These are phyloP conservation scores for Cucumis sativus DNA, from an alignment of 306 rosid genomes.

Conservation along the genomic window DNA sequence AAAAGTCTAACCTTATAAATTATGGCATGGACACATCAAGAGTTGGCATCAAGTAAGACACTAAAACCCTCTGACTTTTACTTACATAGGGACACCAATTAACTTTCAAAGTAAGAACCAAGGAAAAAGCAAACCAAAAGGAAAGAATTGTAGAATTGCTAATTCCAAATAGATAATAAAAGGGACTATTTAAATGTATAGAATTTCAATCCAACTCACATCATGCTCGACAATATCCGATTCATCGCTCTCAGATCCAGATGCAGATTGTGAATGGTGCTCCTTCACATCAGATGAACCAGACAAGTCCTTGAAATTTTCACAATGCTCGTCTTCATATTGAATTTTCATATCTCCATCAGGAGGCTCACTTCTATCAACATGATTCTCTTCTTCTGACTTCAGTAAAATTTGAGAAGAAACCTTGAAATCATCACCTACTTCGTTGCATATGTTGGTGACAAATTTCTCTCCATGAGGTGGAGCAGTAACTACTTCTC, in stretches of 20 bases:
- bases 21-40: background rate
- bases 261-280: constrained; percentile 27
- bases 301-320: constrained; percentile 29
- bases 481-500: constrained; percentile 18
- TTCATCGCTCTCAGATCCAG: constrained; percentile 66
- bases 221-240: constrained; percentile 84
- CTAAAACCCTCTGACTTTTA: background rate
- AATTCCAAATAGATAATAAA: background rate
- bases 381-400: constrained; percentile 33
- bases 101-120: background rate
- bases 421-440: constrained; percentile 20
- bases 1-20: background rate
- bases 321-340: constrained; percentile 21
- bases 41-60: background rate
- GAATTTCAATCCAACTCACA: constrained; percentile 35
- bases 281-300: constrained; percentile 30
- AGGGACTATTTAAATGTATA: background rate
- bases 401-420: constrained; percentile 19
- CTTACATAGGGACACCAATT: background rate
- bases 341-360: constrained; percentile 26
- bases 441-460: constrained; percentile 13
- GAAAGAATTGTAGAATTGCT: background rate
- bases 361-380: constrained; percentile 19
- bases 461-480: constrained; percentile 24
- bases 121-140: background rate